Conservation (phyloP, 768 basidiomycete species). For the Lentinula sp. region DNA sequence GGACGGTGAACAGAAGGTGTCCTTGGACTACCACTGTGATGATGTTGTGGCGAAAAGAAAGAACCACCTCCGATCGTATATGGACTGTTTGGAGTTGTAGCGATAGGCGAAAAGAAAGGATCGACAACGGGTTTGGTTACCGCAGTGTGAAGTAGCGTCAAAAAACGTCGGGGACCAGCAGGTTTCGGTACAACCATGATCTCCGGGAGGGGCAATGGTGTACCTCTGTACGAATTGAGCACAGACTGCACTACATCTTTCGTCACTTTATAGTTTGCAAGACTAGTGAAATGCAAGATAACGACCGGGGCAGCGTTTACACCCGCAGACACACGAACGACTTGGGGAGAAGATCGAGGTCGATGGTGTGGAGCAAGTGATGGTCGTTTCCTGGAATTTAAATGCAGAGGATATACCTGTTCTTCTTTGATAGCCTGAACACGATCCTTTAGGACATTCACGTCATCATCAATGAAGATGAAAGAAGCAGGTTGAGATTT, state of each 20-base stretch:
- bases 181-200: conserved; percentile 98
- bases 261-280: conserved; percentile 82
- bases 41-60: conserved; percentile 27
- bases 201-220: conserved; percentile 51
- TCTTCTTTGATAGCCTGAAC: conserved; percentile 64
- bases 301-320: conserved; percentile 32
- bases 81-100: conserved; percentile 85
- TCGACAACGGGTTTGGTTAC: conserved; percentile 83
- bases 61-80: conserved; percentile 37
- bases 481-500: conserved; percentile 43
- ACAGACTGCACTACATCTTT: conserved; percentile 80
- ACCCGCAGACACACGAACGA: conserved; percentile 49
- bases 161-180: conserved; percentile 87
- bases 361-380: conserved; percentile 63
- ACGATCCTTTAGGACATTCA: conserved; percentile 70
- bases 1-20: conserved; percentile 44
- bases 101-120: conserved; percentile 90
- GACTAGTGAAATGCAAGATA: conserved; percentile 87
- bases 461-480: conserved; percentile 90
- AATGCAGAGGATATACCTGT: conserved; percentile 34
- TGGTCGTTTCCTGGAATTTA: conserved; percentile 54
- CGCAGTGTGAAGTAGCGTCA: conserved; percentile 90
- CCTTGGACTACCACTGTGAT: conserved; percentile 20
- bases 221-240: conserved; percentile 38
- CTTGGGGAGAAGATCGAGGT: conserved; percentile 76